Evolutionary conservation across 108 stramenopile species (phyloP).

Genomic region (Nannochloropsis gaditana): DNA sequence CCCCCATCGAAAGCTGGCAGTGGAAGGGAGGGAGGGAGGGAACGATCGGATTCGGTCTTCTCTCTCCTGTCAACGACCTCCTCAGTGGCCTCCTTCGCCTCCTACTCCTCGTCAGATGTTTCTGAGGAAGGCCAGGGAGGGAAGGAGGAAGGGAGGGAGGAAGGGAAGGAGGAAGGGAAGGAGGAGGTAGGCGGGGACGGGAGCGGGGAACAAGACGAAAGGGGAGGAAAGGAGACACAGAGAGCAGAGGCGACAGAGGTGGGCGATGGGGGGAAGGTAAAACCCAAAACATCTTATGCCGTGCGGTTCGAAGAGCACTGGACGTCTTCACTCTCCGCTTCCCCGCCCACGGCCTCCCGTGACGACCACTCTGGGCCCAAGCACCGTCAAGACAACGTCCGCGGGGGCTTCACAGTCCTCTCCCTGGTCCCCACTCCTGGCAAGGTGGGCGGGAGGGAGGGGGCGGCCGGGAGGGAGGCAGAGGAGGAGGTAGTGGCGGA

Average conservation of each 20-base stretch:
- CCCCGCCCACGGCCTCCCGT: not conserved
- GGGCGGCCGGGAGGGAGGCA: not conserved
- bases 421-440: no score
- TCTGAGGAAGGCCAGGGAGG: not conserved
- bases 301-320: not conserved
- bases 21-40: conserved; percentile 19
- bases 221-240: not conserved
- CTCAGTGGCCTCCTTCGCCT: not conserved
- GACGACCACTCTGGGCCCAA: not conserved
- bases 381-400: not conserved
- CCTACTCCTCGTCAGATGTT: not conserved
- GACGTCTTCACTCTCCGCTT: not conserved
- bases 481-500: not conserved
- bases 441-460: no score
- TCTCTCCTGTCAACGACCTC: not conserved
- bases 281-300: not conserved
- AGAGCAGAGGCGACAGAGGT: not conserved
- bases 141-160: not conserved
- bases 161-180: not conserved
- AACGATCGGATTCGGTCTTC: not conserved
- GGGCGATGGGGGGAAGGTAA: not conserved
- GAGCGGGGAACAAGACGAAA: not conserved
- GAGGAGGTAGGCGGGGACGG: not conserved
- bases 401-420: no score
- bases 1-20: not conserved